Percentiles rank a stretch among this genome's conserved stretches.
These are phyloP conservation scores for Lactarius evosmus DNA, from an alignment of 768 basidiomycete genomes.

Conservation along the genomic window DNA sequence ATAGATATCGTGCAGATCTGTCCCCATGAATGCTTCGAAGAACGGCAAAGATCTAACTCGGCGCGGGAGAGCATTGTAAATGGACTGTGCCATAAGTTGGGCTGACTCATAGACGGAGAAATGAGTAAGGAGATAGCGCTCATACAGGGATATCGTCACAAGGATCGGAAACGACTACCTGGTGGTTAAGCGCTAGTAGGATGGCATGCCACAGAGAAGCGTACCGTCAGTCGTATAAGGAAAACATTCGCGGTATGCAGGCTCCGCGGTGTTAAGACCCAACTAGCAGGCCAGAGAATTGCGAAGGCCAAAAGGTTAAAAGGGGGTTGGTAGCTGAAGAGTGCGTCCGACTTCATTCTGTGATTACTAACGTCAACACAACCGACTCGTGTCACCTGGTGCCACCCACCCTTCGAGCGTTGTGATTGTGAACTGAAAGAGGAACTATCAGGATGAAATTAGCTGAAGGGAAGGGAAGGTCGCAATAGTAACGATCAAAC, in stretches of 20 bases:
- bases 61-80: constrained; percentile 66
- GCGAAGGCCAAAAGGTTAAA: constrained; percentile 82
- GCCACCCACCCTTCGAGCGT: constrained; percentile 78
- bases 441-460: constrained; percentile 47
- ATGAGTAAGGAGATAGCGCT: constrained; percentile 61
- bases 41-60: constrained; percentile 72
- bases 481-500: constrained; percentile 32
- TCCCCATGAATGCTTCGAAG: constrained; percentile 73
- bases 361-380: constrained; percentile 16
- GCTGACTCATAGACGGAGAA: constrained; percentile 50
- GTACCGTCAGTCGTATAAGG: constrained; percentile 74
- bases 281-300: constrained; percentile 77
- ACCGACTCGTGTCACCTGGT: neutral
- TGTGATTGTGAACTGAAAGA: constrained; percentile 82
- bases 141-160: constrained; percentile 72
- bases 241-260: constrained; percentile 86
- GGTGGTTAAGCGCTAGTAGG: neutral
- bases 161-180: constrained; percentile 71
- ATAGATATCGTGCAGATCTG: constrained; percentile 60
- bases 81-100: constrained; percentile 48
- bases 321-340: constrained; percentile 91
- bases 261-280: constrained; percentile 65
- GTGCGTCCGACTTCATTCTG: constrained; percentile 83
- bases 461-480: neutral
- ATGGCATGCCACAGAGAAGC: constrained; percentile 26